Evolutionary conservation across 805 yeast genomes (phyloP).

Genomic region (Saccharomyces jurei): DNA sequence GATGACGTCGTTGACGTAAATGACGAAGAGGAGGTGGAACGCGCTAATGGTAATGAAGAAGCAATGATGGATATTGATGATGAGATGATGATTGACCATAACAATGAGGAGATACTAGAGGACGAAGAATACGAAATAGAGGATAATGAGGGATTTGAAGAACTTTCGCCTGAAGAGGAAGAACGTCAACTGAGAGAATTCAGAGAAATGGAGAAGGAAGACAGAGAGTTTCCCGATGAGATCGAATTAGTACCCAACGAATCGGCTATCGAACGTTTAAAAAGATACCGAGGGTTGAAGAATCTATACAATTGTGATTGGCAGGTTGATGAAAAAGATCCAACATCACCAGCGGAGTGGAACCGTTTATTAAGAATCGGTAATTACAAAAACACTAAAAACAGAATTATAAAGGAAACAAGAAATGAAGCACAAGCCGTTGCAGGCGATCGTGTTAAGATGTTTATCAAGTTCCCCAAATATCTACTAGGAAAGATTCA

Average conservation of each 20-base stretch:
- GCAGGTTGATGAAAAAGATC: constrained; percentile 80
- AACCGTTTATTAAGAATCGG: constrained; percentile 61
- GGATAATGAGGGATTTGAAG: constrained; percentile 47
- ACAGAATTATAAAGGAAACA: constrained; percentile 56
- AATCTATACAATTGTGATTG: constrained; percentile 72
- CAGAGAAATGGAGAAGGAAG: constrained; percentile 68
- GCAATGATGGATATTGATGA: constrained; percentile 26
- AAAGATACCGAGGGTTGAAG: constrained; percentile 80
- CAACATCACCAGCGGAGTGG: constrained; percentile 73
- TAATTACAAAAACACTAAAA: constrained; percentile 69
- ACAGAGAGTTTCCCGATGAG: constrained; percentile 92
- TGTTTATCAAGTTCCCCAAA: constrained; percentile 53
- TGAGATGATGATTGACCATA: constrained; percentile 25
- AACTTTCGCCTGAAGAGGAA: constrained; percentile 75
- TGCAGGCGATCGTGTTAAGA: constrained; percentile 58
- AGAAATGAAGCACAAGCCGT: constrained; percentile 36
- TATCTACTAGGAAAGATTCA: constrained; percentile 36
- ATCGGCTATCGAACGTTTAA: constrained; percentile 65
- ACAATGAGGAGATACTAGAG: constrained; percentile 24
- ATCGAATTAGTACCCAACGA: constrained; percentile 72
- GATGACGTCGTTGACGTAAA: constrained; percentile 43
- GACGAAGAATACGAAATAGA: constrained; percentile 27
- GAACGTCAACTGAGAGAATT: constrained; percentile 63
- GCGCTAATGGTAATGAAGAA: constrained; percentile 30
- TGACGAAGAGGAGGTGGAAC: constrained; percentile 24